These are phyloP conservation scores for Platanus orientalis DNA, from an alignment of 164 flowering plant genomes.

Conservation along the genomic window DNA sequence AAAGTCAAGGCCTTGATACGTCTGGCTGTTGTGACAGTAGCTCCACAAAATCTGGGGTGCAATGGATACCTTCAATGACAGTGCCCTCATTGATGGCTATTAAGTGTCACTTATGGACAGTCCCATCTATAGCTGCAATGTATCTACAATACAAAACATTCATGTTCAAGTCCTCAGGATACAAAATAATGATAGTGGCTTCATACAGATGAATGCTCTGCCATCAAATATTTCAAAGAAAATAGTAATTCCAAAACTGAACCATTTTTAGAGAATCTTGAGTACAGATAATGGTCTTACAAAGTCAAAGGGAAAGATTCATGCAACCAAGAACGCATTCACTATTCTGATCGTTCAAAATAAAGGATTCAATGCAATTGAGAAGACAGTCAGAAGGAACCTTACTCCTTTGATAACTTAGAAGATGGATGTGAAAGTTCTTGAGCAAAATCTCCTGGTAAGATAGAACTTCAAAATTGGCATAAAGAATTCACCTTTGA, in stretches of 20 bases:
- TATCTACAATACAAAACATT: conserved; percentile 48
- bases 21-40: conserved; percentile 71
- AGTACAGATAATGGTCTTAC: background rate
- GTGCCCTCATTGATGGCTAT: conserved; percentile 70
- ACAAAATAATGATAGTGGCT: too few species aligned
- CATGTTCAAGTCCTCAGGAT: conserved; percentile 1
- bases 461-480: background rate
- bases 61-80: conserved; percentile 67
- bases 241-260: background rate
- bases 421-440: conserved; percentile 88
- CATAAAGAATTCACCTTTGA: conserved; percentile 5
- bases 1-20: conserved; percentile 57
- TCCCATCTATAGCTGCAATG: conserved; percentile 73
- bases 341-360: background rate
- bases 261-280: background rate
- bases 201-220: background rate
- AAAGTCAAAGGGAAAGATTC: background rate
- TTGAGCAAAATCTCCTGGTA: conserved; percentile 88
- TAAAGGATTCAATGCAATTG: background rate
- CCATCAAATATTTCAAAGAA: background rate
- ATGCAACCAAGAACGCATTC: background rate
- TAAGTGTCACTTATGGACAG: conserved; percentile 57
- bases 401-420: conserved; percentile 84
- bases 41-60: conserved; percentile 88
- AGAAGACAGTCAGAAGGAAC: conserved; percentile 1